Base-by-base conservation (phyloP, 2,329 filamentous ascomycete genomes). In the Ophiosphaerella herpotricha region DNA sequence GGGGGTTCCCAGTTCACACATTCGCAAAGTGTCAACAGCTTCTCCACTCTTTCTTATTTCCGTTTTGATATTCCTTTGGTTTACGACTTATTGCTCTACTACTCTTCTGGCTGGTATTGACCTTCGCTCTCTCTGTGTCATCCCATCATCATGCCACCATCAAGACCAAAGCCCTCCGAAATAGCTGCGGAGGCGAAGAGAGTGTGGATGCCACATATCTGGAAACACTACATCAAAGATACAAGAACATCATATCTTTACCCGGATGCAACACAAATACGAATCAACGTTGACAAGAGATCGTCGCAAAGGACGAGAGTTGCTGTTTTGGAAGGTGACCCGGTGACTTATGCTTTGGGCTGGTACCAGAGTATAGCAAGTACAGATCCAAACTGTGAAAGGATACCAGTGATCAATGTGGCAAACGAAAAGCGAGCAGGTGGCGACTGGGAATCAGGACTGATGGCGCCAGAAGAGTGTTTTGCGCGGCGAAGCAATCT, bases 401-500 rank as follows among this genome's bases (percentile, higher is more conserved):
- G 61, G 37, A 80, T 89, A 47, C 85, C 86, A 0, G 85, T 90
- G 50, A 83, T 90, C 54, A 90, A 87, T 58, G 82, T 85, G 47
- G 89, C 89, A 40, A 90, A 91, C 73, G 88, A 91, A 68, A 88
- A 87, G 66, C 80, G 87, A 33, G 81, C 88, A 0, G 89, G 89
- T 8, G 89, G 89, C n/a, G 88, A 91, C 67, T 92, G 89, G 89
- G 88, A 91, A 61, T 87, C 77, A 32, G 82, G 81, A 8, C 75
- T 82, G 11, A 78, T 82, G 58, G 84, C 84, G 29, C 85, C 85
- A 44, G 85, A 89, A 74, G 89, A 91, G 72, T 86, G 86, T 58
- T 81, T 92, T 33, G 89, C 88, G 64, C 81, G 88, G 52, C 80
- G 89, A 60, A 90, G 87, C 74, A 91, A 87, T 56, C 81, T 92